Base-by-base conservation (phyloP, 2,329 filamentous ascomycete species). In the Xylariales sp. region DNA sequence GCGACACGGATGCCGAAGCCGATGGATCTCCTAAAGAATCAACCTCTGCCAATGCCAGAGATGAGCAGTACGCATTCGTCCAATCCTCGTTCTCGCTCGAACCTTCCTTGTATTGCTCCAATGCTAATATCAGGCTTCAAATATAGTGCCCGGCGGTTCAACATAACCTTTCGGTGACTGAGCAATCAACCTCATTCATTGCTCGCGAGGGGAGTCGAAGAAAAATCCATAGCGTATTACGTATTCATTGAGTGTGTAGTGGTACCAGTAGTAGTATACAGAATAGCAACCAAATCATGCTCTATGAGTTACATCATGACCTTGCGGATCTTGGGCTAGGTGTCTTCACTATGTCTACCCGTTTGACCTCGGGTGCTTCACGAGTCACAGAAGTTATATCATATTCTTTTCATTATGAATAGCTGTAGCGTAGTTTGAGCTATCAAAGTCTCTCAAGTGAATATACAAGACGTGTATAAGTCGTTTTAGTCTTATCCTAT, bases 1-100 rank as follows among this genome's bases (percentile, higher is more conserved):
- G 73, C 75, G 64, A 56, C 53, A 4, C 77, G 78, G 30, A 74
- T 74, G 39, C 67, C 66, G 39, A 72, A 72, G 64, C 75, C 72
- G 50, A 75, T 59, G 9, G 58, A 58, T 23, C 56, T 71, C 9
- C 23, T 71, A 23, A 65, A 41, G 10, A n/a, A 62, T 4, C 69
- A 71, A 30, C 69, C 69, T 23, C 39, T 63, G 5, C 50, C 60
- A 7, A 55, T 50, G 6, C 60, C 62, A 5, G 50, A 55, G 4
- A 71, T 71, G 69, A 57, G 28, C n/a, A 63, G 62, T 65, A 61
- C 3, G 65, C 6, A 62, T 16, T 9, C 3, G 14, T 32, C 39
- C 4, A 39, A 18, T 34, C 28, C 2, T 14, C 3, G 32, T 9
- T 23, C 23, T 9, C 2, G 23, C 8, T 10, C 0, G 7, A 28